These are phyloP conservation scores for Amphichorda felina DNA, from an alignment of 2,329 filamentous ascomycete genomes.

Conservation along the genomic window DNA sequence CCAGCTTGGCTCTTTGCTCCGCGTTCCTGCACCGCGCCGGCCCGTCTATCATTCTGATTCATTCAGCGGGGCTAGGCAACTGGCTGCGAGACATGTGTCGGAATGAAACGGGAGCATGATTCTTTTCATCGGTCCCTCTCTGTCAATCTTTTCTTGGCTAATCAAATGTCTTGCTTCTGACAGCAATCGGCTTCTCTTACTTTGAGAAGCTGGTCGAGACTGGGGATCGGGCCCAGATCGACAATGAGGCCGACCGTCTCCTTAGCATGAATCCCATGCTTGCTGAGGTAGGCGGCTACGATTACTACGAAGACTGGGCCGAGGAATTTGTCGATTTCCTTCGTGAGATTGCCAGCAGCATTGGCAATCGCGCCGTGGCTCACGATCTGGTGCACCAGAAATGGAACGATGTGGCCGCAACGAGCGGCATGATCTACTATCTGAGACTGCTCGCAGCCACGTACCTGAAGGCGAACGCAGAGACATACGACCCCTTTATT, in stretches of 20 bases:
- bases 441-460: slow-evolving; percentile 71
- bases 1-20: too few relatives aligned
- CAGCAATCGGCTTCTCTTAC: slow-evolving; percentile 87
- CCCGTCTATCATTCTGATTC: too few relatives aligned
- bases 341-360: slow-evolving; percentile 44
- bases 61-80: too few relatives aligned
- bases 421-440: slow-evolving; percentile 77
- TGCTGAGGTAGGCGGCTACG: slow-evolving; percentile 58
- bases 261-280: slow-evolving; percentile 60
- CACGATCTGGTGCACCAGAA: slow-evolving; percentile 41
- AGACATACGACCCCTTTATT: slow-evolving; percentile 63
- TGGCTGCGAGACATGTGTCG: too few relatives aligned
- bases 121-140: background rate
- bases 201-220: slow-evolving; percentile 72
- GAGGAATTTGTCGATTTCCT: slow-evolving; percentile 63
- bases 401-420: slow-evolving; percentile 62
- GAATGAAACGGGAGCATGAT: too few relatives aligned
- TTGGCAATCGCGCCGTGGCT: slow-evolving; percentile 47
- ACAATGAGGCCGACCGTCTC: slow-evolving; percentile 61
- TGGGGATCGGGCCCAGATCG: slow-evolving; percentile 51
- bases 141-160: background rate
- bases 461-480: slow-evolving; percentile 66
- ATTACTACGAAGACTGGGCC: slow-evolving; percentile 68
- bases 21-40: too few relatives aligned
- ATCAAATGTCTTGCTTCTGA: background rate